Evolutionary conservation across 768 basidiomycete species (phyloP).

Genomic region (Agrocybe praecox): DNA sequence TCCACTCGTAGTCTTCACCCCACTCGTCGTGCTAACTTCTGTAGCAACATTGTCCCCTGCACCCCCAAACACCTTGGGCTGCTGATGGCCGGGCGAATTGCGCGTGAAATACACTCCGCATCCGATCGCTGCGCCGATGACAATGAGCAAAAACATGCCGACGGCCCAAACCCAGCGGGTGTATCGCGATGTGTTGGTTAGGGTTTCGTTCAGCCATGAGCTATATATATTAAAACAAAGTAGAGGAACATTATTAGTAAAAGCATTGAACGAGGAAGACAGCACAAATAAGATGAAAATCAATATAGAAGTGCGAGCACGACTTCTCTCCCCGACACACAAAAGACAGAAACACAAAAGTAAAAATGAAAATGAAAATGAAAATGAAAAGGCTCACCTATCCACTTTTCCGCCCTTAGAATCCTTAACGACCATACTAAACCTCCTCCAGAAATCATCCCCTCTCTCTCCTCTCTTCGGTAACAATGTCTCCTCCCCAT

Average conservation of each 20-base stretch:
- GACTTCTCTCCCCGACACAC: no score
- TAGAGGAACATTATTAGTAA: not conserved
- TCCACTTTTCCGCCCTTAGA: conserved; percentile 52
- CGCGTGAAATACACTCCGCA: conserved; percentile 63
- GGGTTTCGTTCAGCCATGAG: conserved; percentile 70
- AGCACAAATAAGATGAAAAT: no score
- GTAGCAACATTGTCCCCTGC: conserved; percentile 26
- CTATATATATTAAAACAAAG: no score
- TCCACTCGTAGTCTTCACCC: conserved; percentile 21
- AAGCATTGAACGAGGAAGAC: no score
- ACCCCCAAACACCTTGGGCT: conserved; percentile 68
- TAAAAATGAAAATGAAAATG: not conserved
- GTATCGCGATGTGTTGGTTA: conserved; percentile 49
- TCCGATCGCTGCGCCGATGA: conserved; percentile 57
- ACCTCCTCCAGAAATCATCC: conserved; percentile 86
- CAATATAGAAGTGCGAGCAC: no score
- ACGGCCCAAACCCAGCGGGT: conserved; percentile 73
- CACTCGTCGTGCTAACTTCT: conserved; percentile 36
- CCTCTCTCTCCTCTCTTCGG: conserved; percentile 72
- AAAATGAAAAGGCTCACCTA: conserved; percentile 37
- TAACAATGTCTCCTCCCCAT: conserved; percentile 56
- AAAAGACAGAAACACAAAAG: no score
- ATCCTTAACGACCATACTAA: conserved; percentile 81
- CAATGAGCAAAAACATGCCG: conserved; percentile 58
- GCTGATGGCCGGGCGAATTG: conserved; percentile 46